Evolutionary conservation across 225 moss, liverwort and hornwort species (phyloP).

Genomic region (Bryoerythrophyllum caledonicum): DNA sequence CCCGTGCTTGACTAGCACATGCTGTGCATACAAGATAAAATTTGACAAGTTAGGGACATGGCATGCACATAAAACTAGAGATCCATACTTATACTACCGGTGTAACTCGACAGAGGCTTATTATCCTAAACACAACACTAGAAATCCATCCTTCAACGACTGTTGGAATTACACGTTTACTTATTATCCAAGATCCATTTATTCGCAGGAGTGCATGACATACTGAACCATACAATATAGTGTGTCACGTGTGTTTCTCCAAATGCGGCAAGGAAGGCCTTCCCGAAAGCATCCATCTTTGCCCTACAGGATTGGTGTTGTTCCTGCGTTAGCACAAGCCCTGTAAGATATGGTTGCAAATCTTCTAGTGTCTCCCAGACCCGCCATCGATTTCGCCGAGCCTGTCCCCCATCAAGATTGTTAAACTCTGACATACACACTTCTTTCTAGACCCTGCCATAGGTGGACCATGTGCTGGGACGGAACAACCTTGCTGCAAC

Average conservation of each 20-base stretch:
- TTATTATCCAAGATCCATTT: too few relatives aligned
- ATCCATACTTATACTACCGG: too few relatives aligned
- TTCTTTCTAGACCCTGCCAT: not conserved
- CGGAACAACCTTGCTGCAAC: not conserved
- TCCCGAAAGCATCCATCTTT: slow-evolving; percentile 1
- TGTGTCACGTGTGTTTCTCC: not conserved
- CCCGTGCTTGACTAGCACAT: not conserved
- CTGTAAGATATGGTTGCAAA: not conserved
- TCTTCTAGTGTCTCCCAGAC: too few relatives aligned
- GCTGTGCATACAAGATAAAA: not conserved
- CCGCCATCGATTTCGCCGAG: not conserved
- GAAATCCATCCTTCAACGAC: too few relatives aligned
- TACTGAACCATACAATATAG: not conserved
- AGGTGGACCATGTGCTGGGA: too few relatives aligned
- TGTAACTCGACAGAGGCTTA: too few relatives aligned
- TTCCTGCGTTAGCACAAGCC: not conserved
- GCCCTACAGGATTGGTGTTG: not conserved
- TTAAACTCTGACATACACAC: not conserved
- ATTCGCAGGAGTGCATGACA: too few relatives aligned
- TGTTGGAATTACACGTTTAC: too few relatives aligned
- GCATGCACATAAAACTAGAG: too few relatives aligned
- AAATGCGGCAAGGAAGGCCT: not conserved
- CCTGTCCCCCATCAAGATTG: not conserved
- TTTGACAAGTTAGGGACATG: not conserved
- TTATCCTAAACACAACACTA: too few relatives aligned